Conservation (phyloP, 495 filamentous ascomycete genomes). For the Chlorociboria aeruginascens region DNA sequence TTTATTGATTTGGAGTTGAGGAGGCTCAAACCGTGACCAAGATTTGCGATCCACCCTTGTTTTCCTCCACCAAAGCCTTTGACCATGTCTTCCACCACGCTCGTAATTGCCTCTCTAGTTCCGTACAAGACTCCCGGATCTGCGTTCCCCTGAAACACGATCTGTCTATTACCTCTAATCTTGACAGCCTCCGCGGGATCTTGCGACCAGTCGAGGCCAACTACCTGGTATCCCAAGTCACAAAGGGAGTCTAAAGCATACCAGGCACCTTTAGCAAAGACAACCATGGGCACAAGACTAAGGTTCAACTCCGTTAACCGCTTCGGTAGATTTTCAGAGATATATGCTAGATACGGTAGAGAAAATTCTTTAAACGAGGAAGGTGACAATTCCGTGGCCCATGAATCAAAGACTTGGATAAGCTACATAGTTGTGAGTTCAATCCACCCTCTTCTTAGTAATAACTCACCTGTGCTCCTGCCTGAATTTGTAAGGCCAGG, state of each 20-base stretch:
- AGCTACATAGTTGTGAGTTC: constrained; percentile 34
- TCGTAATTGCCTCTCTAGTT: constrained; percentile 63
- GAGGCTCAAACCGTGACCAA: constrained; percentile 65
- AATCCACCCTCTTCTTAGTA: background rate
- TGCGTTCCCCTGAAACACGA: constrained; percentile 86
- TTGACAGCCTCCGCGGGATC: constrained; percentile 74
- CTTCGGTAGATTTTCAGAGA: constrained; percentile 63
- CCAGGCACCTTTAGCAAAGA: constrained; percentile 99
- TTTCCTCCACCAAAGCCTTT: constrained; percentile 77
- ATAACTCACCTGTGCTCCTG: constrained; percentile 61
- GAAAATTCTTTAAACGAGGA: constrained; percentile 70
- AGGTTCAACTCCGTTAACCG: constrained; percentile 59
- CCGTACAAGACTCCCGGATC: constrained; percentile 92
- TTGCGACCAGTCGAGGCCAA: constrained; percentile 91
- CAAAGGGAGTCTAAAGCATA: constrained; percentile 83
- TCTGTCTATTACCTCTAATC: constrained; percentile 54
- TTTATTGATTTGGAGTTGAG: background rate
- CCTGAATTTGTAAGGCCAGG: constrained; percentile 79
- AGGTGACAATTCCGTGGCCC: constrained; percentile 89
- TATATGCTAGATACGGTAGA: constrained; percentile 74
- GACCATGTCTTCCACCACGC: constrained; percentile 72
- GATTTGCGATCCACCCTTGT: constrained; percentile 77
- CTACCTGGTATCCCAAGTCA: constrained; percentile 79
- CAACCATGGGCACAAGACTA: constrained; percentile 88
- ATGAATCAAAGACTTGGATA: constrained; percentile 97